Base-by-base conservation (phyloP, 2,329 filamentous ascomycete genomes). In the Botrytis deweyae region DNA sequence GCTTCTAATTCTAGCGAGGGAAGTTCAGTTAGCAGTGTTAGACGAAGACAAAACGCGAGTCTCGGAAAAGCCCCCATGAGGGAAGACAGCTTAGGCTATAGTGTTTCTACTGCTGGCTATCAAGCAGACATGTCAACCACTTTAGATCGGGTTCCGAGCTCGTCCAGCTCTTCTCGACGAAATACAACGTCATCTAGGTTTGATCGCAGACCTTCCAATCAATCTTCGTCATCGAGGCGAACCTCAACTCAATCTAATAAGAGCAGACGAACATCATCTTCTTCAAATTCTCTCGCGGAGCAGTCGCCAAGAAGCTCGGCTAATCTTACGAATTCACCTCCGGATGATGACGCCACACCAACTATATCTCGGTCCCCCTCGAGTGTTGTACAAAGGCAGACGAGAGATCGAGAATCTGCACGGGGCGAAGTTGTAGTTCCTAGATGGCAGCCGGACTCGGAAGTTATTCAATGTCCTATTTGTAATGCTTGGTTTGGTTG, bases 361-460 rank as follows among this genome's bases (percentile, higher is more conserved):
- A 72, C 62, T 58, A 59, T 72, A 61, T 68, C 63, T 58, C 63
- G 49, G 14, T 49, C 70, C 33, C 38, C 63, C 38, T 68, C 49
- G 9, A 49, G 36, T 33, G 29, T 66, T 68, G 25, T 40, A 36
- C 70, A 68, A 40, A 55, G 42, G 16, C 55, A 69, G 16, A 33
- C 36, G 55, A 62, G 71, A 25, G 71, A 62, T 29, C 64, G 33
- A 58, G 71, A 72, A 36, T 29, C 40, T 44, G 25, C n/a, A 59
- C 71, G 18, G 7, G 36, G 44, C 36, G 66, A 76, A 59, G 59
- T 92, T 75, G 83, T 87, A 29, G 83, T 94, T 59, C 94, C 95
- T 1, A 86, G 87, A 73, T 98, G 95, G 95, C 95, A 98, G 83
- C 92, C 94, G 6, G 95, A 98, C 82, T 86, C 88, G 6, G 94